phyloP scores from a whole-genome alignment of 2,329 filamentous ascomycete genomes.

The Diaporthe nobilis region DNA sequence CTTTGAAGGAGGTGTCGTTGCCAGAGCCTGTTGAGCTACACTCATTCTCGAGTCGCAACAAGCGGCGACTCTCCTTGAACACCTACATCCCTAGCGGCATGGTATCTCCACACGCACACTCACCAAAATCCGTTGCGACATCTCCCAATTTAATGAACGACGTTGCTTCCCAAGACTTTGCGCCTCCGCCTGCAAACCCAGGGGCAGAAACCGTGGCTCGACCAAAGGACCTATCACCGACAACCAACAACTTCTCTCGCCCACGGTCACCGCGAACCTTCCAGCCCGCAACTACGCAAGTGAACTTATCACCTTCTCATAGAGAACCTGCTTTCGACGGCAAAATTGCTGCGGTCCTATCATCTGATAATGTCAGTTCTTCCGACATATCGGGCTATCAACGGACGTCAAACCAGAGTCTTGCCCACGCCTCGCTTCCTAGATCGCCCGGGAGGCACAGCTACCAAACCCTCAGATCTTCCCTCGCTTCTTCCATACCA shows the following conservation, averaged over 20 bases:
- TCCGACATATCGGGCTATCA: slow-evolving; percentile 12
- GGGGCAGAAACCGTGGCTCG: neutral
- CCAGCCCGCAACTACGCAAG: neutral
- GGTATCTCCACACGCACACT: neutral
- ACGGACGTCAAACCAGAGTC: slow-evolving; percentile 4
- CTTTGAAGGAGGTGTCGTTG: neutral
- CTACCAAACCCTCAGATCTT: slow-evolving; percentile 36
- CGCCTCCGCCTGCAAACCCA: neutral
- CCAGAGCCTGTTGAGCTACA: neutral
- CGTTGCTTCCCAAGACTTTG: slow-evolving; percentile 20
- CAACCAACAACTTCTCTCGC: slow-evolving; percentile 31
- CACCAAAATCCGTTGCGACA: neutral
- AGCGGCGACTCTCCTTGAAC: slow-evolving; percentile 22
- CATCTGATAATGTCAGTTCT: neutral
- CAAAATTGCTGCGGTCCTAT: neutral
- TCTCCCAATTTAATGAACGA: neutral
- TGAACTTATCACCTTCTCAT: neutral
- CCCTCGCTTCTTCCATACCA: slow-evolving; percentile 33
- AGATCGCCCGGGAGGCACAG: slow-evolving; percentile 23
- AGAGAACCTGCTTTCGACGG: neutral
- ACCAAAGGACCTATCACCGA: slow-evolving; percentile 19
- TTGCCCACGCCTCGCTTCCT: neutral
- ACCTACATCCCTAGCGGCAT: slow-evolving; percentile 38
- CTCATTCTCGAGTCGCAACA: slow-evolving; percentile 30
- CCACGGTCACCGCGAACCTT: slow-evolving; percentile 21